Base-by-base conservation (phyloP, 768 basidiomycete genomes). In the Amyloporia xantha region DNA sequence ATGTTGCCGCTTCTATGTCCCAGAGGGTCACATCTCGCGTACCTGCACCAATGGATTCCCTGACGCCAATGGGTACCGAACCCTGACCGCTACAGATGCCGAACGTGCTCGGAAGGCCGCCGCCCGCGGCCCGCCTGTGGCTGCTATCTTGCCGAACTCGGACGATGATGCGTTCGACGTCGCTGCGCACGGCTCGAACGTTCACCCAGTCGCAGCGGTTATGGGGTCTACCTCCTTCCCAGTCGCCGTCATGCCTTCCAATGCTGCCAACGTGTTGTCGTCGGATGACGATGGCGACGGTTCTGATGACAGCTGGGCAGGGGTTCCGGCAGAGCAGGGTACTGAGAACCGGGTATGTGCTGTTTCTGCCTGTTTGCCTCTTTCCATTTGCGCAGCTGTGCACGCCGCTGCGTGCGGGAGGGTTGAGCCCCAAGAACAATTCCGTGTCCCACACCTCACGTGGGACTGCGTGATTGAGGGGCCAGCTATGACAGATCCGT, bases 1-100 rank as follows among this genome's bases (percentile, higher is more conserved):
- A 23, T 54, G 49, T 35, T 41, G 46, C 5, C 28, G 35, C 1
- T 26, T 44, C 11, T 49, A 27, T 19, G 43, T 41, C 24, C n/a
- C n/a, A n/a, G n/a, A n/a, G n/a, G 25, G 19, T 7, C 51, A 55
- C 13, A 3, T 26, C n/a, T 19, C 35, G 1, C 4, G 6, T n/a
- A 28, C 5, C 24, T 54, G 46, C 26, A 12, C 38, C n/a, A 27
- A 33, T 19, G 5, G n/a, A 9, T 48, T 37, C 21, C 46, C 51
- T 5, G 42, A 42, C n/a, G 15, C 51, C 2, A 38, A n/a, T 13
- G 23, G 9, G 24, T 52, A 52, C 27, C n/a, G 21, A 6, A 25
- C 30, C 20, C 30, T 42, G 2, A 33, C 51, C 4, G 6, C n/a
- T 5, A 26, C 27, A 1, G 26, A 38, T 3, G 24, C 17, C 3